These are phyloP conservation scores for Globisporangium acanthophoron DNA, from an alignment of 352 stramenopile species.

Conservation along the genomic window DNA sequence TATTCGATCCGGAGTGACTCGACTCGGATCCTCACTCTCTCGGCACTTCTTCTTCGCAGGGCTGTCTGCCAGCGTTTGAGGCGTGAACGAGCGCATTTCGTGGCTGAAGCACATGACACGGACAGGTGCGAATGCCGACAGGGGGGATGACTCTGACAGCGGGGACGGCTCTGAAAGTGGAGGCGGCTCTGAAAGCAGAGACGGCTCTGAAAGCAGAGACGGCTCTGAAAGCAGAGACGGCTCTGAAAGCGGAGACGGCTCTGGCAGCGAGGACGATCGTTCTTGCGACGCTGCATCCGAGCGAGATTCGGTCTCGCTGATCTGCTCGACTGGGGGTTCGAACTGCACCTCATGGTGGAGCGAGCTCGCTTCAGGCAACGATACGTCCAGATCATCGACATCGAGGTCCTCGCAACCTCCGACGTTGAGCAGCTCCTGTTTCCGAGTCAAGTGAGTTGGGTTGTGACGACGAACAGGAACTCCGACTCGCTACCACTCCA, in stretches of 20 bases:
- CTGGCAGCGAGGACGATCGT: neutral
- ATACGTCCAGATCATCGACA: neutral
- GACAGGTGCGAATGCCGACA: neutral
- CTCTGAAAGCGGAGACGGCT: neutral
- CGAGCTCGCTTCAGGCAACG: neutral
- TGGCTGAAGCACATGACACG: slow-evolving; percentile 16
- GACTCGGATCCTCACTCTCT: neutral
- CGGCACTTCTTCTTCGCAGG: neutral
- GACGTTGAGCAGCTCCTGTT: slow-evolving; percentile 8
- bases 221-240: no score
- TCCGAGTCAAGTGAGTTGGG: neutral
- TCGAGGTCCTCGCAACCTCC: neutral
- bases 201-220: no score
- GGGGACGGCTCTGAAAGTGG: no score
- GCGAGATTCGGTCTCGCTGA: neutral
- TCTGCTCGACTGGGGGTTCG: neutral
- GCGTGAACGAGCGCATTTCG: slow-evolving; percentile 11
- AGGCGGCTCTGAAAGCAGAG: no score
- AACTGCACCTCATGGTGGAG: neutral
- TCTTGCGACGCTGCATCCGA: neutral
- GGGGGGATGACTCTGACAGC: neutral
- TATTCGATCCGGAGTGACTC: neutral
- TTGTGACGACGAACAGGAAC: neutral
- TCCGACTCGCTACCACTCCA: no score
- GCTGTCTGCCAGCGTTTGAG: neutral